Evolutionary conservation across 2,329 filamentous ascomycete species (phyloP), one percentile per base, ranked within the genome.

Genomic region (Fusarium anguioides): DNA sequence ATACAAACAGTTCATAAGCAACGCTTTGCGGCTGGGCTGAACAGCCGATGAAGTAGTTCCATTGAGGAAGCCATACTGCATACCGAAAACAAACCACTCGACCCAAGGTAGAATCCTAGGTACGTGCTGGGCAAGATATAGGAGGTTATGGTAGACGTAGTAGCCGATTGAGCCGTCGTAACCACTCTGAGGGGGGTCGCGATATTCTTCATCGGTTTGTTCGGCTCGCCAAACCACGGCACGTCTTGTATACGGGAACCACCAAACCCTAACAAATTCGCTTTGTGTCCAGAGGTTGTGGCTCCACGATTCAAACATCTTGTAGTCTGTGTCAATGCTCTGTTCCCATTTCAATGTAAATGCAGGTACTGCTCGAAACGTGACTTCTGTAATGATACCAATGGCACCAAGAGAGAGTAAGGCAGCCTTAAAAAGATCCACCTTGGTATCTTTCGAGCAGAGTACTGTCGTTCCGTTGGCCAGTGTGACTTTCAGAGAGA

Each of bases 1-100:
- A 82, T 97, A 99, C 8, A 98, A 86, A 75, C 96, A 99, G 81
- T 99, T 96, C 92, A 99, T 95, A 50, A 97, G 84, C 42, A 98
- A 86, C 14, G 94, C 95, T 66, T 90, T 83, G 60, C 91, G 88
- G 66, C 91, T 91, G 21, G 91, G 89, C 78, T 97, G 91, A 18
- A 97, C 87, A 8, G 91, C 95, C n/a, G 85, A 84, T 37, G 88
- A 91, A 50, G 85, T 84, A 5, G 84, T 85, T 47, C 88, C 89
- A 62, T 92, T 87, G 31, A 83, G 83, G 84, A 97, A 97, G 49
- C 95, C 95, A 77, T 97, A 98, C 78, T 98, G 94, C 91, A 98
- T 93, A 71, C 94, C 94, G 73, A 97, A 97, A 54, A 98, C 91
- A 76, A 97, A 95, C 91, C 94, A 96, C 79, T 99, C 96, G 31